Evolutionary conservation across 768 basidiomycete species (phyloP).

Genomic region (Leccinum subgranulosum): DNA sequence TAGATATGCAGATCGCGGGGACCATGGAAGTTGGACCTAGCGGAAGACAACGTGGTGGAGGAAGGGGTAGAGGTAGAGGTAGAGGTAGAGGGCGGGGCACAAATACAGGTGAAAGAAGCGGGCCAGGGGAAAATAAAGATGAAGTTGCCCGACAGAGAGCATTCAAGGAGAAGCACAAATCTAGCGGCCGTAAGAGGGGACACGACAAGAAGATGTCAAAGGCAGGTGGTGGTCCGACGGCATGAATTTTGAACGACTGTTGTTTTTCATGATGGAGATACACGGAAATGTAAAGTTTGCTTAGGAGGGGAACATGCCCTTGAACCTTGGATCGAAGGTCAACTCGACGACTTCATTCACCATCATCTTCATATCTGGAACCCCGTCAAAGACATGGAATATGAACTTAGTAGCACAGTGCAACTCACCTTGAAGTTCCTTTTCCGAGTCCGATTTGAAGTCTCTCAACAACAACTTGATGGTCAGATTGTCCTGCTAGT

Average conservation of each 20-base stretch:
- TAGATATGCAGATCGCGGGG: slow-evolving; percentile 2
- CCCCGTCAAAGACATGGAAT: slow-evolving; percentile 7
- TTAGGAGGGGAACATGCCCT: slow-evolving; percentile 43
- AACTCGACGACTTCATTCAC: slow-evolving; percentile 61
- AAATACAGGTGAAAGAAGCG: slow-evolving; percentile 32
- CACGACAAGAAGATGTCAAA: slow-evolving; percentile 88
- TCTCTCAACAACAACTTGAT: slow-evolving; percentile 52
- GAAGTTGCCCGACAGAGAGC: slow-evolving; percentile 54
- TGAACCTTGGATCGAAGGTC: slow-evolving; percentile 57
- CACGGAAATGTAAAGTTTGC: neutral
- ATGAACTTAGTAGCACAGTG: neutral
- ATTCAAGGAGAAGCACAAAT: slow-evolving; percentile 78
- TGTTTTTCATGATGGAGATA: slow-evolving; percentile 1
- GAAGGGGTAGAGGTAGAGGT: slow-evolving; percentile 37
- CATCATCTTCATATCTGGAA: slow-evolving; percentile 49
- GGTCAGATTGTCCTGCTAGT: slow-evolving; percentile 41
- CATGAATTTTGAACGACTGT: neutral
- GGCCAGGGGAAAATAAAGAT: slow-evolving; percentile 37
- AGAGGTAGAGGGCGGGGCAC: slow-evolving; percentile 36
- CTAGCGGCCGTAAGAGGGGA: slow-evolving; percentile 76
- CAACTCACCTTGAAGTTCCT: slow-evolving; percentile 52
- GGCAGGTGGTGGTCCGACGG: slow-evolving; percentile 45
- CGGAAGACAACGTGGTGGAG: slow-evolving; percentile 23
- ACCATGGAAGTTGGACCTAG: slow-evolving; percentile 11
- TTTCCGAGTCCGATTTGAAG: slow-evolving; percentile 51